These are phyloP conservation scores for Verticillium alfalfae DNA, from an alignment of 2,329 filamentous ascomycete species.

Conservation along the genomic window DNA sequence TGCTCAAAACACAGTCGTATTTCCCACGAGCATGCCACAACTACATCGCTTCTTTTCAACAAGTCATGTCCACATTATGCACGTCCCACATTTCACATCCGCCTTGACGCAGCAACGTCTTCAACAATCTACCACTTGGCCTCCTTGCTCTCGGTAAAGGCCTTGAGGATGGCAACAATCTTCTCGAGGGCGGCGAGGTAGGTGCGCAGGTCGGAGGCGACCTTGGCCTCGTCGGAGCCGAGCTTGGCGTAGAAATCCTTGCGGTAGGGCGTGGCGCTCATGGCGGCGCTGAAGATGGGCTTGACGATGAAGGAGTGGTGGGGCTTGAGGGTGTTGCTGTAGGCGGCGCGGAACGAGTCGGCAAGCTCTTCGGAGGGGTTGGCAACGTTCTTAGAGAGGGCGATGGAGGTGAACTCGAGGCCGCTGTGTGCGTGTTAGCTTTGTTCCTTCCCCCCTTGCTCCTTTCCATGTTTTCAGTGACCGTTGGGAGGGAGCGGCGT, in stretches of 20 bases:
- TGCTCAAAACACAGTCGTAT: background rate
- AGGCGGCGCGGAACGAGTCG: constrained; percentile 80
- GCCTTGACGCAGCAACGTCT: background rate
- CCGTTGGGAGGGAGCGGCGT: constrained; percentile 19
- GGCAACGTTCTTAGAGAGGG: constrained; percentile 70
- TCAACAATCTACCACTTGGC: constrained; percentile 45
- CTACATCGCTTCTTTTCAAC: constrained; percentile 1
- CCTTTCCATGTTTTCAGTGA: background rate
- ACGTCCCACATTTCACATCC: background rate
- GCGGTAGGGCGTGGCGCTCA: constrained; percentile 88
- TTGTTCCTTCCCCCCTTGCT: too few relatives aligned
- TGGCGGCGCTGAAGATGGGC: constrained; percentile 87
- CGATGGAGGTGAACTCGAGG: constrained; percentile 87
- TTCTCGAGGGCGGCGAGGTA: constrained; percentile 78
- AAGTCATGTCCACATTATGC: background rate
- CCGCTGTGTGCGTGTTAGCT: constrained; percentile 47
- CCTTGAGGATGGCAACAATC: constrained; percentile 69
- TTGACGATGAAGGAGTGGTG: constrained; percentile 94
- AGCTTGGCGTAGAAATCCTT: constrained; percentile 91
- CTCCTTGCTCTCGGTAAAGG: constrained; percentile 49
- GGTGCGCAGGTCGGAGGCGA: constrained; percentile 55
- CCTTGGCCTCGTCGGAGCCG: constrained; percentile 59
- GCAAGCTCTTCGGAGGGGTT: constrained; percentile 70
- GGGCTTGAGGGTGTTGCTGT: constrained; percentile 81
- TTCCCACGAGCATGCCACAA: background rate